Percentiles rank a stretch among this genome's conserved stretches.
These are phyloP conservation scores for Globisporangium takayamanum DNA, from an alignment of 352 stramenopile genomes.

Conservation along the genomic window DNA sequence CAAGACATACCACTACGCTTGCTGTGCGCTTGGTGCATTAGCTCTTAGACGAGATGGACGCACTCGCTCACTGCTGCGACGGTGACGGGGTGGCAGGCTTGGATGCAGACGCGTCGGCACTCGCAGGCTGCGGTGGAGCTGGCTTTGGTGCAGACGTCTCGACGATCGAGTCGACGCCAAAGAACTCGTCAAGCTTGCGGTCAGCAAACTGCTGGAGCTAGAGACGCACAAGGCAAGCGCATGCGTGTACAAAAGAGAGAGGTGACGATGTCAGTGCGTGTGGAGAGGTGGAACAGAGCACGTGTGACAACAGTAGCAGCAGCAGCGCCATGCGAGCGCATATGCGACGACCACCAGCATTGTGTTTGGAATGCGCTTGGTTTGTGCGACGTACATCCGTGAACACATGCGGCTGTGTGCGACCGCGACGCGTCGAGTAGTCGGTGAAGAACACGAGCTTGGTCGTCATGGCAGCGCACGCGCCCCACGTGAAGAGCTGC, in stretches of 20 bases:
- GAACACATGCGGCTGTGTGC: constrained; percentile 74
- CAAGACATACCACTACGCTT: too few relatives aligned
- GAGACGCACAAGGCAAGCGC: not conserved
- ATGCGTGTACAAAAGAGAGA: not conserved
- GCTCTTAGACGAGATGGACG: not conserved
- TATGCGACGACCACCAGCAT: too few relatives aligned
- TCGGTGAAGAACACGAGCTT: constrained; percentile 87
- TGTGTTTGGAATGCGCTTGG: too few relatives aligned
- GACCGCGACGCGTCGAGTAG: constrained; percentile 44
- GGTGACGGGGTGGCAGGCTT: not conserved
- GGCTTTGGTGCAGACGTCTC: constrained; percentile 16
- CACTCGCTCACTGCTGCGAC: not conserved
- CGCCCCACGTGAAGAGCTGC: constrained; percentile 78
- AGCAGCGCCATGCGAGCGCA: not conserved
- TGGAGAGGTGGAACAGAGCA: too few relatives aligned
- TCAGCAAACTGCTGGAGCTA: constrained; percentile 76
- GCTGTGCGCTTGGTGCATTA: not conserved
- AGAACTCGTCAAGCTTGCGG: constrained; percentile 82
- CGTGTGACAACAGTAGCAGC: not conserved
- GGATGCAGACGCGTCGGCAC: not conserved
- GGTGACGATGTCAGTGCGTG: not conserved
- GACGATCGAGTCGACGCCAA: constrained; percentile 69
- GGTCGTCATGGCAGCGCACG: constrained; percentile 68
- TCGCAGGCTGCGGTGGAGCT: not conserved
- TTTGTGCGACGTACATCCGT: constrained; percentile 35